Base-by-base conservation (phyloP, 495 filamentous ascomycete species). In the Massariosphaeria phaeospora region DNA sequence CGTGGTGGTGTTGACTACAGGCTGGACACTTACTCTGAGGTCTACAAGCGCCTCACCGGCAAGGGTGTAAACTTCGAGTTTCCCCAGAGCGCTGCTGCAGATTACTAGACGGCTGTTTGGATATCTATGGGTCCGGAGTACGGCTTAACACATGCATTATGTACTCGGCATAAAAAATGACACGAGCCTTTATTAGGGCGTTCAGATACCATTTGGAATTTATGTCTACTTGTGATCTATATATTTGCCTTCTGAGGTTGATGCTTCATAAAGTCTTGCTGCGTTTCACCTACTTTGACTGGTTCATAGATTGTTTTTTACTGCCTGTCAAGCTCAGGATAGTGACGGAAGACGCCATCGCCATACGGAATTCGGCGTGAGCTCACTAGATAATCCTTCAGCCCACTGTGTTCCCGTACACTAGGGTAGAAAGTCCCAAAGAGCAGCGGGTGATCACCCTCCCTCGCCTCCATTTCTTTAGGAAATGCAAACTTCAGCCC, bases 1-100 rank as follows among this genome's bases (percentile, higher is more conserved):
- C 85, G 89, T 67, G 91, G 91, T 66, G 88, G 88, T 71, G 90
- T 97, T 63, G 93, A 97, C 81, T 95, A 96, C 81, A 83, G 93
- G 72, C 85, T 98, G 63, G 93, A 98, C 75, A 96, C 93, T 66
- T 98, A 96, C 79, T 89, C 87, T 52, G 93, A 96, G 83, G 93
- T 98, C 68, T 98, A 98, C 83, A 85, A 85, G 72, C 84, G 87
- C 55, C 77, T 98, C 70, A 98, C 93, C 39, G 93, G 93, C 76
- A 91, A 91, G 73, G 77, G 79, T 65, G 93, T 98, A 61, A 78
- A 80, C 69, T 98, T 98, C 73, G 93, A 98, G 85, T 98, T 98
- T 81, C 93, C 93, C 59, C 83, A 89, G 79, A 81, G 81, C 69
- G 79, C 79, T 63, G 69, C 76, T 52, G 56, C 74, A 58, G 93